These are phyloP conservation scores for Dactylellina drechsleri DNA, from an alignment of 2,329 filamentous ascomycete species.

Conservation along the genomic window DNA sequence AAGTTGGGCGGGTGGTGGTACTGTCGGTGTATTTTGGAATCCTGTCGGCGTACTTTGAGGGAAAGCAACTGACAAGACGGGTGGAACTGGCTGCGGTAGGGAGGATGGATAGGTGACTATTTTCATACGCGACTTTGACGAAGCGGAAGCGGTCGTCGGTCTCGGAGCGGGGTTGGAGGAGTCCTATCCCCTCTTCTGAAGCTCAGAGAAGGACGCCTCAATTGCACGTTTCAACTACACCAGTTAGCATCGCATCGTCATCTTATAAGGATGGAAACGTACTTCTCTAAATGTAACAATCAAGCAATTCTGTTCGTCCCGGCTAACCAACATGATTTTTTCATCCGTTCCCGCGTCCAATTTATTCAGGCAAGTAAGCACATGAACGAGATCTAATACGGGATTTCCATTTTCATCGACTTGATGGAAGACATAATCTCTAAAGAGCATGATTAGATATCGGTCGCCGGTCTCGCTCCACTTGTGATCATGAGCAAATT, in stretches of 20 bases:
- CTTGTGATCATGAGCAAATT: conserved; percentile 77
- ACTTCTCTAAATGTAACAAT: conserved; percentile 91
- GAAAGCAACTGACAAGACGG: not conserved
- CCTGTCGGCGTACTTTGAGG: not conserved
- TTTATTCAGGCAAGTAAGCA: conserved; percentile 87
- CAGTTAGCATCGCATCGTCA: not conserved
- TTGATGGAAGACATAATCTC: conserved; percentile 97
- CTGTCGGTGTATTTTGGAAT: not conserved
- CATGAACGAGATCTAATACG: conserved; percentile 85
- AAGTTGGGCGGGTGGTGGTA: conserved; percentile 2
- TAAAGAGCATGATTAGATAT: conserved; percentile 92
- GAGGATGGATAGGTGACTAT: not conserved
- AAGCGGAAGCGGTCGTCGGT: conserved; percentile 6
- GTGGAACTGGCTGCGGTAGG: not conserved
- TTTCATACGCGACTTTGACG: conserved; percentile 3
- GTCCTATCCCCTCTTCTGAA: conserved; percentile 55
- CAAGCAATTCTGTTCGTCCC: conserved; percentile 89
- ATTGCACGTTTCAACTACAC: conserved; percentile 56
- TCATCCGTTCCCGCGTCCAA: conserved; percentile 90
- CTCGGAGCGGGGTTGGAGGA: conserved; percentile 36
- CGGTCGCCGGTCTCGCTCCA: conserved; percentile 95
- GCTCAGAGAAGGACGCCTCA: conserved; percentile 55
- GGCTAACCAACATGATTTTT: conserved; percentile 82
- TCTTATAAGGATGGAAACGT: conserved; percentile 61
- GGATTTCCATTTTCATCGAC: conserved; percentile 86